Evolutionary conservation across 768 basidiomycete genomes (phyloP), one percentile per base, ranked within the genome.

Genomic region (Boletus subcaerulescens): DNA sequence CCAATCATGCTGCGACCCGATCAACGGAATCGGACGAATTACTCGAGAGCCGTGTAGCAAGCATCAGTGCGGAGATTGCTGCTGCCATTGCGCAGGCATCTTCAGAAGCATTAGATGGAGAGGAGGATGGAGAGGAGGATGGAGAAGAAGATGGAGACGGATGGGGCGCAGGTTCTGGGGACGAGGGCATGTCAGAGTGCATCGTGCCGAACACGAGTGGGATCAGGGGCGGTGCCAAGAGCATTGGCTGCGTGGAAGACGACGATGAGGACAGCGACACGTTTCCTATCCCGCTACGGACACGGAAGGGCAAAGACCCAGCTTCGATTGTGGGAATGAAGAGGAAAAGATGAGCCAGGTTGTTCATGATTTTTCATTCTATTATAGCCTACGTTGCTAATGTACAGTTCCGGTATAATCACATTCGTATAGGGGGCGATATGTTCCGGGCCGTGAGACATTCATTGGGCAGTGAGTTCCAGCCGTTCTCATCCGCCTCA

Each of bases 81-180:
- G 87, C 87, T 24, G 87, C 87, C 1, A 85, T 92, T 58, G 89
- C 86, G 5, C 84, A 89, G 60, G 85, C 85, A 4, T 85, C 85
- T 48, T 80, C 84, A 15, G 80, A 80, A 45, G 73, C 74, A n/a
- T 81, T 79, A 43, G 81, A 80, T 43, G 83, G 79, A 5, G 80
- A 81, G 20, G 82, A 85, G 17, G 84, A 77, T 7, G 69, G 61
- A 12, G 72, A 61, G 17, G 73, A 72, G 48, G 68, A 64, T 8
- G 63, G 71, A 15, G 74, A 77, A 61, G 65, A 67, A 15, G 78
- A 76, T 12, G 59, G 78, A 68, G 61, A 80, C 74, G 64, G 41
- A 45, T 73, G 62, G 70, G 67, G 60, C 43, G 81, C 77, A 20
- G 64, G 58, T 44, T 85, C 79, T 24, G 83, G 77, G 42, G 78